Conservation (phyloP, 202 grass and related monocot species). For the Setaria italica region DNA sequence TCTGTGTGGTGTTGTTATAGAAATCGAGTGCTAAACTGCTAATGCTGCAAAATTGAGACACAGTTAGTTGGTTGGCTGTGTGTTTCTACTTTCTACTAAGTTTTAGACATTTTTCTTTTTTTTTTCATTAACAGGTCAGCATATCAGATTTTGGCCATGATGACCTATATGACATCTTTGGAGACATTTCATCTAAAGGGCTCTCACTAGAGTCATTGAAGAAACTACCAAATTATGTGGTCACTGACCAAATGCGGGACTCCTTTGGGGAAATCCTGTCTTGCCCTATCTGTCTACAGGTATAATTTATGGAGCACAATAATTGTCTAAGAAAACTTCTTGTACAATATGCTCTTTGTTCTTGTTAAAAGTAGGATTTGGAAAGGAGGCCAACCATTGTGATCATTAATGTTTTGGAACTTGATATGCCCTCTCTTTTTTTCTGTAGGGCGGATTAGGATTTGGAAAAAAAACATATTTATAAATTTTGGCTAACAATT, state of each 20-base stretch:
- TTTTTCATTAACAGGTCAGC: constrained; percentile 47
- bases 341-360: not conserved
- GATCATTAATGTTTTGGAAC: constrained; percentile 14
- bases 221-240: constrained; percentile 63
- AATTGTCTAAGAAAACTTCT: not conserved
- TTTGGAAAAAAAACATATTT: no score
- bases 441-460: no score
- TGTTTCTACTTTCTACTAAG: constrained; percentile 35
- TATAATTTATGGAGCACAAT: constrained; percentile 27
- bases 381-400: not conserved
- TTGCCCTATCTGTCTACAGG: constrained; percentile 88
- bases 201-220: constrained; percentile 66
- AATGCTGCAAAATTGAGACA: not conserved
- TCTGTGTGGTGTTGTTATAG: not conserved
- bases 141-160: constrained; percentile 64
- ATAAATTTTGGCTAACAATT: no score
- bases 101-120: not conserved
- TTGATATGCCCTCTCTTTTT: not conserved
- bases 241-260: constrained; percentile 56
- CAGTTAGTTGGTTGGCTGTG: not conserved
- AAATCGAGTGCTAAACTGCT: constrained; percentile 39
- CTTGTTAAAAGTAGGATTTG: not conserved
- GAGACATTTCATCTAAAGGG: constrained; percentile 67
- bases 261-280: constrained; percentile 57
- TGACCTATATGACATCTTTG: constrained; percentile 77